These are phyloP conservation scores for Tagetes erecta DNA, from an alignment of 129 eudicot species.

Conservation along the genomic window DNA sequence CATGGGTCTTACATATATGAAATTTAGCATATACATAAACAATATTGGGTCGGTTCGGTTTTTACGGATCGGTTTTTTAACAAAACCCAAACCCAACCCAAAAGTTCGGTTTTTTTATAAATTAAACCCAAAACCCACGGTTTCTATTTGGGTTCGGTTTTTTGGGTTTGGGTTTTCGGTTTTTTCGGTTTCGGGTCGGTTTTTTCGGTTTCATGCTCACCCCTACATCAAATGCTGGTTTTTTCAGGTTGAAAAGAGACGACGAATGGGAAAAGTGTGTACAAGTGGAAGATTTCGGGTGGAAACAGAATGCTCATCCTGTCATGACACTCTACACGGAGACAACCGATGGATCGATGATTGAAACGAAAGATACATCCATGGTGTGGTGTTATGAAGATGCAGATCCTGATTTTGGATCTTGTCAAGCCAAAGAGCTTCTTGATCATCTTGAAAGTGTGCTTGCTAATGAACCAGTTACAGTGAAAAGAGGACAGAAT, in stretches of 20 bases:
- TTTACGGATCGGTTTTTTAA: too few species aligned
- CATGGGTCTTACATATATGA: too few species aligned
- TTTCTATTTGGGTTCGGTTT: too few species aligned
- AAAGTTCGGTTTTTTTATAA: too few species aligned
- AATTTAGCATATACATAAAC: too few species aligned
- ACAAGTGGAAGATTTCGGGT: slow-evolving; percentile 63
- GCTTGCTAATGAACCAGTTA: slow-evolving; percentile 89
- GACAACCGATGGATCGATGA: slow-evolving; percentile 80
- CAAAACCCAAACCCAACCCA: too few species aligned
- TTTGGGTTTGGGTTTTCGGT: too few species aligned
- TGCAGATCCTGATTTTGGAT: slow-evolving; percentile 88
- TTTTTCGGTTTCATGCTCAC: too few species aligned
- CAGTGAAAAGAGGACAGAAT: slow-evolving; percentile 81
- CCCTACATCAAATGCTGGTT: neutral
- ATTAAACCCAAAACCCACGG: too few species aligned
- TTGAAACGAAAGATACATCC: slow-evolving; percentile 79
- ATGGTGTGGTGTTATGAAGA: slow-evolving; percentile 84
- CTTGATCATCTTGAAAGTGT: slow-evolving; percentile 91
- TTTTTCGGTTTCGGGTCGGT: too few species aligned
- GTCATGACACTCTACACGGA: slow-evolving; percentile 86
- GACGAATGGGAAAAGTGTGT: slow-evolving; percentile 71
- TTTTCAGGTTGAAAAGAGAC: slow-evolving; percentile 56
- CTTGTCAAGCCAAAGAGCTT: slow-evolving; percentile 87
- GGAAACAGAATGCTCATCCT: slow-evolving; percentile 83
- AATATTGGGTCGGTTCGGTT: too few species aligned